Evolutionary conservation across 345 rosid species (phyloP), one percentile per base, ranked within the genome.

Genomic region (Brassica carinata): DNA sequence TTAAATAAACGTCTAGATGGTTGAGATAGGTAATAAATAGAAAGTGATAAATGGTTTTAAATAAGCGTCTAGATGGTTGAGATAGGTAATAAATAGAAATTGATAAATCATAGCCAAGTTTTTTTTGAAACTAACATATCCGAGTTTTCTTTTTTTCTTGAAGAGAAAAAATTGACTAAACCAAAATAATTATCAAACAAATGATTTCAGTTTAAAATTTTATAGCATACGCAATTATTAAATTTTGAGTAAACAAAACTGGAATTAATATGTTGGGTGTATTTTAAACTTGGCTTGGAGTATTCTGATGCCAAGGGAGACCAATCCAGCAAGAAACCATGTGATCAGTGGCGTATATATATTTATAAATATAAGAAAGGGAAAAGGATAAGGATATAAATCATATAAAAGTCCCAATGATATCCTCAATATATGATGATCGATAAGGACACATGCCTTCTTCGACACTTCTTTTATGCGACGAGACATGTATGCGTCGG

Each of bases 261-360:
- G 9, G 30, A 43, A 55, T 34, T 71, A 13, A 78, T 34, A 17
- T 26, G 73, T 3, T 26, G 15, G 58, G 3, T 53, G 1, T 53
- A 43, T 65, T 65, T 7, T 2, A 38, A 73, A 1, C 4, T 73
- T 7, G 62, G 58, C 23, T 59, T 68, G 65, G 83, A 73, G 40
- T 73, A 74, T 61, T 64, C 69, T 69, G 72, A 75, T 53, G 67
- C 62, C 8, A 34, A 64, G 40, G 73, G 80, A 81, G 77, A 81
- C 77, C 83, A 81, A 81, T 81, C 73, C 83, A 81, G 80, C 83
- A 71, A 67, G 83, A 81, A 64, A 57, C 76, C 83, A 81, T 81
- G 83, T 81, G 83, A 75, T 30, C 64, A 64, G 64, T 80, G 79
- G 79, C 75, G 65, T 74, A 74, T 62, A 74, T 62, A 3, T 5